Evolutionary conservation across 257 asterid genomes (phyloP).

Genomic region (Plantago ovata): DNA sequence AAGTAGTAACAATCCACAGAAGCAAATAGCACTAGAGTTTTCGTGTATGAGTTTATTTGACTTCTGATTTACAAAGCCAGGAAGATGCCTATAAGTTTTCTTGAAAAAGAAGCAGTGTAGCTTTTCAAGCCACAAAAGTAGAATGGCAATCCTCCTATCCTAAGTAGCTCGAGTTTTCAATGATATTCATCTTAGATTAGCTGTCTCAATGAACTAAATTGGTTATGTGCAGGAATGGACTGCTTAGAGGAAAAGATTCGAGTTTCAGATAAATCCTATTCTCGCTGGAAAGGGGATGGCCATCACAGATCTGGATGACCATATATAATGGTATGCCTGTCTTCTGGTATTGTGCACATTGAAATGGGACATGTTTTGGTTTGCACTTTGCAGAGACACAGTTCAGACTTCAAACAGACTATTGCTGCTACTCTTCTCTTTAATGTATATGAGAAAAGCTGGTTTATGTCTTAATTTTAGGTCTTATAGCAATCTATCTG

Average conservation of each 20-base stretch:
- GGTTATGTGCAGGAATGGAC: conserved; percentile 39
- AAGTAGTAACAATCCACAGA: no score
- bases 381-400: no score
- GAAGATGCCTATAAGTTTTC: background rate
- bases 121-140: background rate
- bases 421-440: no score
- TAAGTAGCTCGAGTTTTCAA: no score
- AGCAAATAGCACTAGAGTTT: background rate
- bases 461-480: no score
- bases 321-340: no score
- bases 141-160: no score
- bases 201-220: conserved; percentile 7
- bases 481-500: no score
- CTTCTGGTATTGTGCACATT: no score
- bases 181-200: background rate
- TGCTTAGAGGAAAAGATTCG: conserved; percentile 42
- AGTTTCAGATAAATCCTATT: conserved; percentile 40
- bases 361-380: no score
- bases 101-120: background rate
- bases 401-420: no score
- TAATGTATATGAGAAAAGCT: no score
- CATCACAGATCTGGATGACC: conserved; percentile 33
- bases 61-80: background rate
- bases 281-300: conserved; percentile 40
- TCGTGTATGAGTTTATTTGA: background rate